These are phyloP conservation scores for Trifolium subterraneum DNA, from an alignment of 306 rosid genomes.

Conservation along the genomic window DNA sequence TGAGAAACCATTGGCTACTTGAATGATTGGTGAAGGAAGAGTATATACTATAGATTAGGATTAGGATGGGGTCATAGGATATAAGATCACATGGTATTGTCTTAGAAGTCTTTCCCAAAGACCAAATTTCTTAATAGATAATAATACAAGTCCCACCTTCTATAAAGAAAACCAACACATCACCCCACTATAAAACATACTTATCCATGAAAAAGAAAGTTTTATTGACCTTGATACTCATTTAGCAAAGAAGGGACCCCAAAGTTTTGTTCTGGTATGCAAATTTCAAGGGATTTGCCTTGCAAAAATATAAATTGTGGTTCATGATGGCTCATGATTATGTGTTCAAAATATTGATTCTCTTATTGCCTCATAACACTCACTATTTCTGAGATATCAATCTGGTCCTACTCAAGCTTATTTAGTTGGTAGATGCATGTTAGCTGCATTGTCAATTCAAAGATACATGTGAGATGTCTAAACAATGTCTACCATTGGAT, in stretches of 20 bases:
- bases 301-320: background rate
- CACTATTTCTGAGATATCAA: background rate
- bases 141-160: too few relatives aligned
- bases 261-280: background rate
- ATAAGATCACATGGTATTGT: background rate
- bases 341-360: background rate
- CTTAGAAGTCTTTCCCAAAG: background rate
- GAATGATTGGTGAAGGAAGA: background rate
- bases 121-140: too few relatives aligned
- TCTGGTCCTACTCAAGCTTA: background rate
- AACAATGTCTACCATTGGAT: constrained; percentile 29
- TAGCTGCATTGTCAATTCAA: background rate
- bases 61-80: background rate
- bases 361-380: constrained; percentile 4
- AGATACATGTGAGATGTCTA: constrained; percentile 34
- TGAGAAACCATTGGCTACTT: background rate
- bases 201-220: background rate
- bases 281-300: background rate
- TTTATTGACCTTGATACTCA: background rate
- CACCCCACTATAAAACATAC: too few relatives aligned
- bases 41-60: background rate
- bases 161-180: too few relatives aligned
- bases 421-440: background rate
- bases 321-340: background rate
- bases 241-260: background rate